phyloP scores from a whole-genome alignment of 306 rosid genomes.

The Leucaena leucocephala region DNA sequence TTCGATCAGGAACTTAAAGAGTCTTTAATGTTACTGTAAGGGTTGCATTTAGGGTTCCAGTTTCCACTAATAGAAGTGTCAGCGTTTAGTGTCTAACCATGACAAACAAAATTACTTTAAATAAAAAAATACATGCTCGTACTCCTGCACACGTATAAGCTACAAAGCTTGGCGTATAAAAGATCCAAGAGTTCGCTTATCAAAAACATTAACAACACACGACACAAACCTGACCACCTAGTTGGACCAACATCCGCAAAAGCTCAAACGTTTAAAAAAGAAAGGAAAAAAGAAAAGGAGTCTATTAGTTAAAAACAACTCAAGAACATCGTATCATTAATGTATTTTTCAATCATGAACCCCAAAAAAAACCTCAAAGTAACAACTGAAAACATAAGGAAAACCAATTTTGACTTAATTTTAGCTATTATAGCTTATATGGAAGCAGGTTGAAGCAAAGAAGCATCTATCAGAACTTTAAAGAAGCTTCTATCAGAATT shows the following conservation, averaged over 20 bases:
- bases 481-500: slow-evolving; percentile 6
- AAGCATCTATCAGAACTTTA: no score
- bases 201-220: background rate
- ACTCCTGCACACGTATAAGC: no score
- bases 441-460: slow-evolving; percentile 23
- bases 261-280: background rate
- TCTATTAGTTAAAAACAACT: background rate
- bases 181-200: background rate
- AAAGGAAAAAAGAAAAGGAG: background rate
- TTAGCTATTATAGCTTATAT: background rate
- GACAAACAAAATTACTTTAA: no score
- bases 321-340: background rate
- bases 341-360: background rate
- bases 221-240: background rate
- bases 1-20: no score
- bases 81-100: no score
- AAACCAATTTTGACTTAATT: background rate
- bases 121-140: no score
- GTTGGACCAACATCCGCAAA: background rate
- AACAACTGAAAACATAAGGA: background rate
- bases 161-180: no score
- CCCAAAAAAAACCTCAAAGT: no score
- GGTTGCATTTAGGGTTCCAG: no score
- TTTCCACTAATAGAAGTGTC: no score
- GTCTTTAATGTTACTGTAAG: no score